Percentiles rank a stretch among this genome's conserved stretches.
These are phyloP conservation scores for Penicillium malachiteum DNA, from an alignment of 495 filamentous ascomycete genomes.

Conservation along the genomic window DNA sequence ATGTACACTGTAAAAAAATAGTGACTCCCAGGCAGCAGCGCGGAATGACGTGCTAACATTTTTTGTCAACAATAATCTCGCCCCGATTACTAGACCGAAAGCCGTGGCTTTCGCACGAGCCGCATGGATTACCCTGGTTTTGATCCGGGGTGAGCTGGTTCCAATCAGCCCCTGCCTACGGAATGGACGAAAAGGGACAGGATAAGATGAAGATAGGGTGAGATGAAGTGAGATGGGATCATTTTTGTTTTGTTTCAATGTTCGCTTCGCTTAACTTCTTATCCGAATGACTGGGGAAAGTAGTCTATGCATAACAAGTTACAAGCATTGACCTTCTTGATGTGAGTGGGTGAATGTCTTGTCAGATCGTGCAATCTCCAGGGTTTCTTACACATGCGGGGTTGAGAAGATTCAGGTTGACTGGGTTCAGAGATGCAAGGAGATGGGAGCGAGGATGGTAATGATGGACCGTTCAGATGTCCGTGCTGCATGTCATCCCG, in stretches of 20 bases:
- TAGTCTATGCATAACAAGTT: not conserved
- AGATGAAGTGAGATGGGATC: too few species aligned
- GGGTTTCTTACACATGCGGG: constrained; percentile 4
- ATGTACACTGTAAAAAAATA: not conserved
- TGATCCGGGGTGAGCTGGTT: constrained; percentile 2
- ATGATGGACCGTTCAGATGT: not conserved
- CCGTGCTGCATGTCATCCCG: constrained; percentile 6
- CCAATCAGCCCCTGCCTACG: not conserved
- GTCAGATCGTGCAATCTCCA: not conserved
- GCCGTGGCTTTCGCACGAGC: constrained; percentile 4
- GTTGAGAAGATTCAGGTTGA: not conserved
- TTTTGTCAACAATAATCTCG: too few species aligned
- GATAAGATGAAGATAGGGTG: too few species aligned
- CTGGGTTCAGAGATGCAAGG: constrained; percentile 3
- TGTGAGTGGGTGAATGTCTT: too few species aligned
- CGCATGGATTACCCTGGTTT: constrained; percentile 8
- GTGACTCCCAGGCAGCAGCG: not conserved
- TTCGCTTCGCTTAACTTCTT: too few species aligned
- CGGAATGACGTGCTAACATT: too few species aligned
- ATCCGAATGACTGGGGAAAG: not conserved
- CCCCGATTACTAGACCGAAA: too few species aligned
- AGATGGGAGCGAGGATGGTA: not conserved
- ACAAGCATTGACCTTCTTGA: not conserved
- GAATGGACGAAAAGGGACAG: not conserved
- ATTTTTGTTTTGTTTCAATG: too few species aligned